These are phyloP conservation scores for Fusarium coicis DNA, from an alignment of 2,329 filamentous ascomycete species.

Conservation along the genomic window DNA sequence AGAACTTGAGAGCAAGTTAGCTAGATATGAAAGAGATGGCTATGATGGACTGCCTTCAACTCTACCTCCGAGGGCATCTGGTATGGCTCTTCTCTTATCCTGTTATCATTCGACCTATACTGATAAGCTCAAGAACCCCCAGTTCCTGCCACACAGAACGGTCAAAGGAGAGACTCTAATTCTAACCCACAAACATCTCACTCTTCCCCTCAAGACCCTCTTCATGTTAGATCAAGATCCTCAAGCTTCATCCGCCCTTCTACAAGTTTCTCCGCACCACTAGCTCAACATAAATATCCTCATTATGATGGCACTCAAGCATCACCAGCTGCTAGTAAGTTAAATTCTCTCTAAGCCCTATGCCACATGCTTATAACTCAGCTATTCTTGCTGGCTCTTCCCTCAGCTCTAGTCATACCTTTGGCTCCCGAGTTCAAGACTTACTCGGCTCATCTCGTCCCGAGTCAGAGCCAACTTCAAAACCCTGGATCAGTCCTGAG, in stretches of 20 bases:
- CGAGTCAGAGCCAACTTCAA: slow-evolving; percentile 21
- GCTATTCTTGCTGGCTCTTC: slow-evolving; percentile 42
- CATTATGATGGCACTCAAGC: slow-evolving; percentile 12
- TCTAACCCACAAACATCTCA: slow-evolving; percentile 23
- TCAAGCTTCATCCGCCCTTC: slow-evolving; percentile 40
- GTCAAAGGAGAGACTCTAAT: slow-evolving; percentile 14
- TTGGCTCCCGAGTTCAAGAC: slow-evolving; percentile 42
- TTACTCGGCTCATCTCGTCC: slow-evolving; percentile 34
- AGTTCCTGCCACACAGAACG: not conserved
- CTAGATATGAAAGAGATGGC: slow-evolving; percentile 40
- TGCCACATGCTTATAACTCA: not conserved
- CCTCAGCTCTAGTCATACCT: slow-evolving; percentile 41
- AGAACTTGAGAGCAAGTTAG: slow-evolving; percentile 42
- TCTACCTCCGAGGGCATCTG: slow-evolving; percentile 17
- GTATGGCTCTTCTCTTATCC: not conserved
- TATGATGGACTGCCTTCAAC: slow-evolving; percentile 20
- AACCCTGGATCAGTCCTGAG: slow-evolving; percentile 33
- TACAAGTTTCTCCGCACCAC: slow-evolving; percentile 40
- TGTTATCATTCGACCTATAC: not conserved
- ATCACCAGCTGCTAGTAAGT: slow-evolving; percentile 40
- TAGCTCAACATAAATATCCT: slow-evolving; percentile 16
- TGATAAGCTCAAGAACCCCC: slow-evolving; percentile 21
- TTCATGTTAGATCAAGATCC: slow-evolving; percentile 32
- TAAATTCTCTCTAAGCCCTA: accelerated
- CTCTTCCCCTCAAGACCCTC: slow-evolving; percentile 36